Evolutionary conservation across 208 protist genomes (phyloP), one percentile per base, ranked within the genome.

Genomic region (Borovskyia barvae): DNA sequence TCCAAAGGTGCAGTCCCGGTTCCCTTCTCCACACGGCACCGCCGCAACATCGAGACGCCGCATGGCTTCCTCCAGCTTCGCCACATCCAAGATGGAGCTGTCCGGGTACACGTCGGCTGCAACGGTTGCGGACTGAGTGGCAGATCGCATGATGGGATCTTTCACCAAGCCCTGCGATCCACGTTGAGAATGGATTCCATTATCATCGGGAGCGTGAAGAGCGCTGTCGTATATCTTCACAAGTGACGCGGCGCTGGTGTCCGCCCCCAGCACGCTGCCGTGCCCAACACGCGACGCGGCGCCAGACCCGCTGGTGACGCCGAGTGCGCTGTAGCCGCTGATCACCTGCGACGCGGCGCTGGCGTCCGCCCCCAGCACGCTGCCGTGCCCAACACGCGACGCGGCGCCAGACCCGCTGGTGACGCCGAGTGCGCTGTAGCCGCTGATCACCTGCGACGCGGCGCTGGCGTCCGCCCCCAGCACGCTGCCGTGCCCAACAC

Each of bases 1-100:
- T 5, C 60, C 60, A 39, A 67, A 67, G 30, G 60, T 67, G 33
- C 60, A 67, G 5, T 40, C 54, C 11, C 4, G 62, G 22, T 53
- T 64, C 3, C 59, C 54, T 25, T 42, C 19, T n/a, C 42, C 8
- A 20, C 55, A n/a, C 0, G 56, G 64, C 0, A 58, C 50, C 0
- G 56, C 39, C 0, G 25, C 26, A 5, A 53, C 53, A 0, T 39
- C 33, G n/a, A 67, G 60, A 3, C 51, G 40, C 25, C 46, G 30
- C 15, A 67, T 22, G 3, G 57, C 30, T 12, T 33, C 54, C 28
- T 33, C 19, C 48, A 64, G 41, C 48, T 39, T 33, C 7, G n/a
- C 30, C 32, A 48, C n/a, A 7, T 59, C 51, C 29, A 59, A 7
- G 0, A 3, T 19, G 2, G 60, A 67, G n/a, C 26, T 36, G 0